Conservation (phyloP, 2,329 filamentous ascomycete genomes). For the Plectosphaerella sp. region DNA sequence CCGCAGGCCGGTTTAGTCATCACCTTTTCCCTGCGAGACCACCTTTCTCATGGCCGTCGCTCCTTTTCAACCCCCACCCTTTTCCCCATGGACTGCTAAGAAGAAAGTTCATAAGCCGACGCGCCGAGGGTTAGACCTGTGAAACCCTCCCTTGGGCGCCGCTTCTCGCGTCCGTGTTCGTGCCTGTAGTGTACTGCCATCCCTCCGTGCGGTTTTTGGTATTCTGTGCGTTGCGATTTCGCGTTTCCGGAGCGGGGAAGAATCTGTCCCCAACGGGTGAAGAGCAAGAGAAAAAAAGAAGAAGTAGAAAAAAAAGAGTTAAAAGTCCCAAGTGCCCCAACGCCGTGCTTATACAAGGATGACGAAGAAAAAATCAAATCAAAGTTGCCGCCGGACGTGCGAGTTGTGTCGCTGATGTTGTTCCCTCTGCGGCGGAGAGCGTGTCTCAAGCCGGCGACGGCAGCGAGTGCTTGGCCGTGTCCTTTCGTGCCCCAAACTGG, state of each 20-base stretch:
- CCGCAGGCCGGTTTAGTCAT: not conserved
- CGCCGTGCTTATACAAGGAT: slow-evolving; percentile 4
- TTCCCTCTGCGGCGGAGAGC: no score
- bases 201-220: slow-evolving; percentile 9
- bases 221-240: slow-evolving; percentile 4
- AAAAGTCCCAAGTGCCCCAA: not conserved
- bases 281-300: slow-evolving; percentile 4
- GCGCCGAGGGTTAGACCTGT: not conserved
- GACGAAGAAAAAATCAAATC: not conserved
- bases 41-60: not conserved
- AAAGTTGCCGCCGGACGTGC: not conserved
- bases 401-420: no score
- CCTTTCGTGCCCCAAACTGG: no score
- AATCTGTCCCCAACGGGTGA: slow-evolving; percentile 5
- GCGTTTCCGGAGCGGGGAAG: not conserved
- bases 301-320: not conserved
- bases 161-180: slow-evolving; percentile 8
- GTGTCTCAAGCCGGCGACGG: no score
- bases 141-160: slow-evolving; percentile 2
- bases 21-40: not conserved
- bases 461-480: no score
- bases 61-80: no score
- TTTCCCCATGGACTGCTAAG: not conserved
- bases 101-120: no score
- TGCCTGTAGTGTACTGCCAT: slow-evolving; percentile 4